Evolutionary conservation across 768 basidiomycete genomes (phyloP), one percentile per base, ranked within the genome.

Genomic region (Neoboletus brunneissimus): DNA sequence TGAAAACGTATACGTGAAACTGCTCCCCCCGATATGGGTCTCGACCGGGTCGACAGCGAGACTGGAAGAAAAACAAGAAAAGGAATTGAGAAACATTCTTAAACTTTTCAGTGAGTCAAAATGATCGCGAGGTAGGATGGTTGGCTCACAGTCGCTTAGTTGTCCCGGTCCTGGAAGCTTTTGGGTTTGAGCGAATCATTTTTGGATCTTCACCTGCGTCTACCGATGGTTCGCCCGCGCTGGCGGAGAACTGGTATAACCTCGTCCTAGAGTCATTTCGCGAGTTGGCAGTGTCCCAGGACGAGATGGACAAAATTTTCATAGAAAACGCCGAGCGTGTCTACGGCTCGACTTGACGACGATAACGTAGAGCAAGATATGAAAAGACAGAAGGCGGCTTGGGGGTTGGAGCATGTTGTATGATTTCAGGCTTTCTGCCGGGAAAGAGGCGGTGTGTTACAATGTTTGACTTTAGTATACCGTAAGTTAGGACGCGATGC

Each of bases 161-260:
- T 61, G 87, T 85, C 9, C 91, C 89, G 16, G 86, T 87, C 37
- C 73, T 92, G 58, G 91, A 94, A 68, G 91, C 91, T 3, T 93
- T 93, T 67, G 91, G 91, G 8, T 89, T 83, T 64, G 79, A 88
- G 64, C 82, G 91, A 51, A 91, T 94, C 62, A 79, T 94, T 20
- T 93, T 88, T 71, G 91, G 91, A 9, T 87, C 90, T 10, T 86
- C 89, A 1, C 82, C 87, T 32, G 83, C 86, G 12, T 71, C 77
- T n/a, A 72, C 75, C 5, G 76, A 77, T 3, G 75, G 75, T 25
- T 75, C 76, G 27, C 64, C 75, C 25, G 82, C 82, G 4, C 77
- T 76, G 46, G 79, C 83, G 3, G 79, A 78, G 37, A 83, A 86
- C 57, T 94, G 91, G 91, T 94, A 91, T 63, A 86, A 85, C 62